Evolutionary conservation across 1,284 basidiomycete genomes (phyloP).

Genomic region (Puccinia novopanici): DNA sequence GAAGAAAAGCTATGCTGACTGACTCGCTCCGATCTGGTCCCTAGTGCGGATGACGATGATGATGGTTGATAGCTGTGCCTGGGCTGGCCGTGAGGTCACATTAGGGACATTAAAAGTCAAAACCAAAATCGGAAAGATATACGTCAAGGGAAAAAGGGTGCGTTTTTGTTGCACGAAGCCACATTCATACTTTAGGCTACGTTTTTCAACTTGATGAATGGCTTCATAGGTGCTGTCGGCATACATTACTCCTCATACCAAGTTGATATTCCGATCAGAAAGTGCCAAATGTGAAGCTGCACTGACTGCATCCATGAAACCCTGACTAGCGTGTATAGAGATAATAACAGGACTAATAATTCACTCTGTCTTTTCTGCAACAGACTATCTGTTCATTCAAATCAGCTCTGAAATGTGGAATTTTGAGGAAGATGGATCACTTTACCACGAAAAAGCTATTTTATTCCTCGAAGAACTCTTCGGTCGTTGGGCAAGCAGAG

Average conservation of each 20-base stretch:
- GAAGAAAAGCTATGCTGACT: constrained; percentile 65
- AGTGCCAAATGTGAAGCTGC: constrained; percentile 70
- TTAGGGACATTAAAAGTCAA: constrained; percentile 44
- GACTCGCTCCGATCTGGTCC: constrained; percentile 71
- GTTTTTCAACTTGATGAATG: constrained; percentile 28
- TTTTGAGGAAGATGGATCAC: constrained; percentile 92
- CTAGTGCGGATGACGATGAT: constrained; percentile 52
- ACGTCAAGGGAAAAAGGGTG: constrained; percentile 48
- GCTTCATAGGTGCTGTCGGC: constrained; percentile 71
- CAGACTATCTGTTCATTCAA: constrained; percentile 79
- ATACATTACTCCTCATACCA: constrained; percentile 78
- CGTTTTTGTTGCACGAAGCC: constrained; percentile 26
- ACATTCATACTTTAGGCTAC: constrained; percentile 52
- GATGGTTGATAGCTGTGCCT: constrained; percentile 47
- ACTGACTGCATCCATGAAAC: background rate
- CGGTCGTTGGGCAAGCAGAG: constrained; percentile 74
- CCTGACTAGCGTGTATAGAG: background rate
- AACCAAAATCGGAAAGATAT: constrained; percentile 44
- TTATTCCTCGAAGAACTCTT: constrained; percentile 85
- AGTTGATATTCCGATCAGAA: constrained; percentile 82
- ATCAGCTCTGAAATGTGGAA: constrained; percentile 95
- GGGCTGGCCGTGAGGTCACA: constrained; percentile 45
- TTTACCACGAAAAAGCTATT: constrained; percentile 90
- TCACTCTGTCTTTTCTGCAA: background rate
- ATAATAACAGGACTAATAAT: background rate